Base-by-base conservation (phyloP, 2,329 filamentous ascomycete genomes). In the Parastagonospora nodorum region DNA sequence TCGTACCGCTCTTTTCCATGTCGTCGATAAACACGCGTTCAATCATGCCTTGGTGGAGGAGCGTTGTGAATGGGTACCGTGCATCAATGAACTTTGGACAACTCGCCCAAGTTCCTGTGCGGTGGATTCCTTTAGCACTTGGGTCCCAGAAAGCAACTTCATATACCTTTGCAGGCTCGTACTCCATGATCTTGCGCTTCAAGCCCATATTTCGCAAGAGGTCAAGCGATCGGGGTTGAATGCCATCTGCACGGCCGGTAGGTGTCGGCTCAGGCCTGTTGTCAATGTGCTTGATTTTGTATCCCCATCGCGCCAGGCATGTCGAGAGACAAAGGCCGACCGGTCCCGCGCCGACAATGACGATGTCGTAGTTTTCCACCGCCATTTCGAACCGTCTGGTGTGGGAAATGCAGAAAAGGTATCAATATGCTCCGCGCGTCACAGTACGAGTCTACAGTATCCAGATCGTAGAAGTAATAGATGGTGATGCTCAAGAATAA, bases 281-380 rank as follows among this genome's bases (percentile, higher is more conserved):
- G 77, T 96, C 92, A 68, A 96, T 91, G 76, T 96, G 91, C 80
- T 93, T 96, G 74, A 97, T 90, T 73, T 86, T 91, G 80, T 96
- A 97, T 15, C 92, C 92, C 90, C 92, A 96, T 78, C 92, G 83
- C 53, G 90, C 89, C 55, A 97, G 83, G 70, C 89, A 93, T 28
- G 92, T 92, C 8, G 91, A 94, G 19, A 96, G 82, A 76, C 95
- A 87, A 50, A 96, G 83, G 48, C 92, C 92, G 35, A 92, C 91
- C 4, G 92, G 92, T 12, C 92, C 92, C 48, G 92, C 92, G 58
- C 92, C 92, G 48, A 96, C 82, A 60, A 96, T 92, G 62, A 96
- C 91, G 43, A 83, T 82, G 66, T 88, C 86, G 74, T 85, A 87
- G 46, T 77, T 80, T 50, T 82, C 78, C 42, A 63, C 53, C 12